phyloP scores from a whole-genome alignment of 2,329 filamentous ascomycete species.

The Claviceps quebecensis region DNA sequence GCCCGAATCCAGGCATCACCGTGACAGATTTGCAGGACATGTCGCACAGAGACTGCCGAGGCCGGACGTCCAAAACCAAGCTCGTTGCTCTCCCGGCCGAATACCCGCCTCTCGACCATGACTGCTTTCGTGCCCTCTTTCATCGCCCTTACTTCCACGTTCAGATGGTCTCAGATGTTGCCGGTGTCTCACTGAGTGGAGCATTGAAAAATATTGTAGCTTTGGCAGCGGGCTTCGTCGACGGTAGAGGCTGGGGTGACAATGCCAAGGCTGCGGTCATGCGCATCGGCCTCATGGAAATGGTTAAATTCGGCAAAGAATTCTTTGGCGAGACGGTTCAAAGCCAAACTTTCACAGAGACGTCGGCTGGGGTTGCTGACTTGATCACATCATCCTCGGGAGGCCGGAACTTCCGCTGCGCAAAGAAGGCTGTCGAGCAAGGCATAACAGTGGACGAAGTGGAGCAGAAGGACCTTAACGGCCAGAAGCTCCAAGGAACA shows the following conservation, averaged over 20 bases:
- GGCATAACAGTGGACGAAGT: slow-evolving; percentile 73
- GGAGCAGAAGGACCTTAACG: slow-evolving; percentile 80
- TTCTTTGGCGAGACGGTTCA: slow-evolving; percentile 80
- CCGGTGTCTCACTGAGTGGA: slow-evolving; percentile 85
- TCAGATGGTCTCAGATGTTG: slow-evolving; percentile 85
- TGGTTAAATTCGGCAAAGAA: slow-evolving; percentile 87
- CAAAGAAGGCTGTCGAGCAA: slow-evolving; percentile 72
- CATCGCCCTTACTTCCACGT: slow-evolving; percentile 97
- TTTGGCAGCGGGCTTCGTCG: slow-evolving; percentile 84
- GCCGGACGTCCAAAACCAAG: slow-evolving; percentile 51
- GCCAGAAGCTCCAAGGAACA: slow-evolving; percentile 92
- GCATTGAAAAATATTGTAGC: slow-evolving; percentile 96
- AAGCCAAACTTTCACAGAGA: slow-evolving; percentile 85
- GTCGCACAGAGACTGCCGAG: slow-evolving; percentile 55
- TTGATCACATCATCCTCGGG: slow-evolving; percentile 87
- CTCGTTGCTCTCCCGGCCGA: slow-evolving; percentile 65
- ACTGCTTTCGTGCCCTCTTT: slow-evolving; percentile 73
- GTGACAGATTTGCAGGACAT: slow-evolving; percentile 42
- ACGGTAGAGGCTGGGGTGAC: slow-evolving; percentile 92
- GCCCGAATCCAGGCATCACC: slow-evolving; percentile 35
- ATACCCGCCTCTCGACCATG: slow-evolving; percentile 77
- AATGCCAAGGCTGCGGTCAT: slow-evolving; percentile 98
- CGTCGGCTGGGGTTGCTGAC: slow-evolving; percentile 89
- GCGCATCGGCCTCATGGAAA: slow-evolving; percentile 88
- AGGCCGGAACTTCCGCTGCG: slow-evolving; percentile 87